phyloP scores from a whole-genome alignment of 805 yeast species.

The Barnettozyma wickerhamii region DNA sequence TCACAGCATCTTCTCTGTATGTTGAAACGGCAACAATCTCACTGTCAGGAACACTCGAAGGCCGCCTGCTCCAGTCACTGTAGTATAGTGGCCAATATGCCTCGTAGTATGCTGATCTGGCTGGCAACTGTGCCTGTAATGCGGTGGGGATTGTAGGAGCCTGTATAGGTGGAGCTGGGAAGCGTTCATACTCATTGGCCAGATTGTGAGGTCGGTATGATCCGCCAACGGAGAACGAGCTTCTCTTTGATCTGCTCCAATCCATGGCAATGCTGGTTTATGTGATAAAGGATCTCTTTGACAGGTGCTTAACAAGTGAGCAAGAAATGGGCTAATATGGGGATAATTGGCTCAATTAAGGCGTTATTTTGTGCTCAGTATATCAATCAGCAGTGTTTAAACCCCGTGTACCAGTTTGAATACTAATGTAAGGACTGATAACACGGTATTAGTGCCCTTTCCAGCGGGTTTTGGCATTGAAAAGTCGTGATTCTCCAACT shows the following conservation, averaged over 20 bases:
- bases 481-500: too few species aligned
- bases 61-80: slow-evolving; percentile 46
- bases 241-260: slow-evolving; percentile 24
- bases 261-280: slow-evolving; percentile 14
- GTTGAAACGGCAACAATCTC: slow-evolving; percentile 67
- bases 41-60: slow-evolving; percentile 24
- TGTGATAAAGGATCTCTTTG: background rate
- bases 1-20: slow-evolving; percentile 71
- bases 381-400: too few species aligned
- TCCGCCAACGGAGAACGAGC: slow-evolving; percentile 25
- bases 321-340: background rate
- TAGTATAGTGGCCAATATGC: slow-evolving; percentile 46
- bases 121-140: slow-evolving; percentile 22
- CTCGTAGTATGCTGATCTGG: slow-evolving; percentile 40
- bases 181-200: slow-evolving; percentile 13
- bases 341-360: too few species aligned
- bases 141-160: slow-evolving; percentile 11
- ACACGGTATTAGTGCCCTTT: too few species aligned
- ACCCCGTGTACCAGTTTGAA: too few species aligned
- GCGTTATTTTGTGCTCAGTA: too few species aligned
- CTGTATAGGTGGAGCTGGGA: slow-evolving; percentile 7
- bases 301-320: too few species aligned
- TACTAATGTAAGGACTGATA: too few species aligned
- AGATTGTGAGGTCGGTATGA: slow-evolving; percentile 14
- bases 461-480: too few species aligned